phyloP scores from a whole-genome alignment of 306 rosid species.

The Luffa aegyptiaca region DNA sequence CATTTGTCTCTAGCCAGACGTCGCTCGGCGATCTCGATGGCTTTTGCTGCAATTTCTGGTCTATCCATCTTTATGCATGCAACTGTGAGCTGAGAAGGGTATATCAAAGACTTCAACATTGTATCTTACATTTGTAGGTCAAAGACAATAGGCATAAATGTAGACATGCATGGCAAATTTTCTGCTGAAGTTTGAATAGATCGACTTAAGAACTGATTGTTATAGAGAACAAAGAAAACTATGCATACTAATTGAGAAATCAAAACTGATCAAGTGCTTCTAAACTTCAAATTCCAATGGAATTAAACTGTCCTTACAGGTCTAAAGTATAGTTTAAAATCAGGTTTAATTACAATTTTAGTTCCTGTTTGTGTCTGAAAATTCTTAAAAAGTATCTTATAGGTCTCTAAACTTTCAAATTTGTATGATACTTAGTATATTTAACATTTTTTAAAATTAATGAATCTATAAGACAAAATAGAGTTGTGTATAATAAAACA shows the following conservation, averaged over 20 bases:
- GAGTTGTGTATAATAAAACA: too few species aligned
- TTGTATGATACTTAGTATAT: too few species aligned
- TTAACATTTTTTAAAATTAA: too few species aligned
- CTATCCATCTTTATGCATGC: conserved; percentile 84
- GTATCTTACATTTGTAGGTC: not conserved
- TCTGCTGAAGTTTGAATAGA: not conserved
- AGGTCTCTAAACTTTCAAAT: too few species aligned
- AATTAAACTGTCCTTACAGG: not conserved
- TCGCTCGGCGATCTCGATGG: conserved; percentile 55
- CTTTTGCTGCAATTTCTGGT: conserved; percentile 60
- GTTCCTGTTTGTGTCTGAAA: too few species aligned
- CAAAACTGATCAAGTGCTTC: not conserved
- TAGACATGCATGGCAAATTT: not conserved
- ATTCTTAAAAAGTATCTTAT: too few species aligned
- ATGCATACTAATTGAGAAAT: not conserved
- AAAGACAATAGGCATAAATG: not conserved
- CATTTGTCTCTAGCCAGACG: conserved; percentile 59
- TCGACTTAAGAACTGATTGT: not conserved
- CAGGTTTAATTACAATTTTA: too few species aligned
- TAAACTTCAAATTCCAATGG: not conserved
- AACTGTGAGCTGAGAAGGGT: conserved; percentile 57
- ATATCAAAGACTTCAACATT: conserved; percentile 6
- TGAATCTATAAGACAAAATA: too few species aligned
- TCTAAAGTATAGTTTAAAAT: not conserved
- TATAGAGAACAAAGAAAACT: not conserved